Percentiles rank a stretch among this genome's conserved stretches.
These are phyloP conservation scores for Fusarium dlaminii DNA, from an alignment of 2,329 filamentous ascomycete genomes.

Conservation along the genomic window DNA sequence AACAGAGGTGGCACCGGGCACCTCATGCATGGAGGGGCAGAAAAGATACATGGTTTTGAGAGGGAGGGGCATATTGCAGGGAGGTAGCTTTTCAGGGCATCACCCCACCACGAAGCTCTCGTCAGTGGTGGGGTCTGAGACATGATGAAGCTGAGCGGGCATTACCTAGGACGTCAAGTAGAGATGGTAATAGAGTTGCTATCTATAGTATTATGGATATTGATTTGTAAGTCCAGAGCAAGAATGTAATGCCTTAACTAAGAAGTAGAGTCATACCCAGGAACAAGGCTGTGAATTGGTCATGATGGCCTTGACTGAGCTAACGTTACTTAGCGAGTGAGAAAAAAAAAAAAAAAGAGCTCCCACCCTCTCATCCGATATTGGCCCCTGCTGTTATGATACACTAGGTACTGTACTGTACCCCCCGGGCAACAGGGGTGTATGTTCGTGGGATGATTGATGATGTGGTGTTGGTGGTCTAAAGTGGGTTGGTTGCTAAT, in stretches of 20 bases:
- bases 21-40: conserved; percentile 24
- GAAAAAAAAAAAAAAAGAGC: background rate
- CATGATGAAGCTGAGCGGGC: background rate
- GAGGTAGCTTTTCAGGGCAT: conserved; percentile 29
- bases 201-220: background rate
- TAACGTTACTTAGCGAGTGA: background rate
- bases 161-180: background rate
- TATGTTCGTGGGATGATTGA: conserved; percentile 35
- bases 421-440: conserved; percentile 10
- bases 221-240: background rate
- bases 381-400: conserved; percentile 9
- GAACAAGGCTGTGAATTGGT: conserved; percentile 7
- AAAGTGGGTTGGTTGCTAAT: conserved; percentile 17
- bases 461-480: conserved; percentile 27
- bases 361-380: conserved; percentile 34
- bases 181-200: background rate
- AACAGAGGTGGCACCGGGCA: conserved; percentile 24
- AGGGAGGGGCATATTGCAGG: background rate
- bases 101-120: conserved; percentile 34
- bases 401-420: background rate
- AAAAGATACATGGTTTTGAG: conserved; percentile 13
- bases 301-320: conserved; percentile 4
- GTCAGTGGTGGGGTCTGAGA: conserved; percentile 18
- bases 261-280: background rate
- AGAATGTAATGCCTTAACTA: background rate